Evolutionary conservation across 495 filamentous ascomycete genomes (phyloP), one percentile per base, ranked within the genome.

Genomic region (Diplogelasinospora grovesii): DNA sequence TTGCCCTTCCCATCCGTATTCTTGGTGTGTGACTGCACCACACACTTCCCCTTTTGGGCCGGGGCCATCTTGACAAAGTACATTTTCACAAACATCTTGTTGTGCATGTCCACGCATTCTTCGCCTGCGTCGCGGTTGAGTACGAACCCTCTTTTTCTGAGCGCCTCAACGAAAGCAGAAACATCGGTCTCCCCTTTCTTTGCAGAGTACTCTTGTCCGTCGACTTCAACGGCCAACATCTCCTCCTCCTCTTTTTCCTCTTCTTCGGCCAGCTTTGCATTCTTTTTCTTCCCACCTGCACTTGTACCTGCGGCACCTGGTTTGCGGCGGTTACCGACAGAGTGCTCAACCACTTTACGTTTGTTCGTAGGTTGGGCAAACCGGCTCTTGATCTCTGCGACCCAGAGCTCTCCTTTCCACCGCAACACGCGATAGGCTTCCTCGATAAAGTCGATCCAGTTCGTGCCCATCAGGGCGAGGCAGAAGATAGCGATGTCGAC

Each of bases 21-120:
- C n/a, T n/a, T n/a, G n/a, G n/a, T n/a, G 3, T 43, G 32, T 24
- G 14, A 39, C 41, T 49, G 37, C 28, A 53, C 62, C 18, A 64
- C 77, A 46, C 81, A 71, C 61, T 89, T 92, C 7, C 86, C 85
- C 60, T 74, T 81, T 9, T 70, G 62, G 3, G 84, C 81, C 26
- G 78, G 69, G 18, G 71, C 71, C 19, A 70, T 77, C 67, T 96
- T 97, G 39, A 92, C 69, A 67, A 98, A 97, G 50, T 78, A 74
- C 88, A 98, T 90, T 57, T 79, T 82, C 36, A 97, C 87, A 73
- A 98, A 98, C 92, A 98, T 98, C 66, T 85, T 94, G 65, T 98
- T 98, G 23, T 70, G 75, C 57, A 87, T 69, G 57, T 96, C 89
- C 8, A 92, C 68, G 0, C 78, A 75, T 35, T 74, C 64, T 28